Base-by-base conservation (phyloP, 129 eudicot genomes). In the Cynara cardunculus region DNA sequence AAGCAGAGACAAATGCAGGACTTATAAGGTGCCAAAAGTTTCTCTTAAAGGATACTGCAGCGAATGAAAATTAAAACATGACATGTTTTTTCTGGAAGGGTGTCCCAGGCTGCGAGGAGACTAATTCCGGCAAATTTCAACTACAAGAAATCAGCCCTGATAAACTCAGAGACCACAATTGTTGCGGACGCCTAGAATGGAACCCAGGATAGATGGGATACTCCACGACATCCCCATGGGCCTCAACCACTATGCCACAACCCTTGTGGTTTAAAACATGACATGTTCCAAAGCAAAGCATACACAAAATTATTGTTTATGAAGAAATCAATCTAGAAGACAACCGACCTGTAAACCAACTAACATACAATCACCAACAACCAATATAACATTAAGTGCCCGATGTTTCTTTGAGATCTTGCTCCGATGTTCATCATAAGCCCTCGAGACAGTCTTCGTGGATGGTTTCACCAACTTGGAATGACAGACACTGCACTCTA, bases 401-500 rank as follows among this genome's bases (percentile, higher is more conserved):
- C 91, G 84, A 39, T 87, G 87, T 78, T 89, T 92, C 25, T 89
- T 86, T 4, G 94, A 89, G 2, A 89, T 74, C 30, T 86, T 88
- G 78, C 78, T 88, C 84, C 91, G 77, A 30, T 89, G 83, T 5
- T 80, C 72, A 68, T 92, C 97, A 87, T 92, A 92, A 1, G 94
- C 97, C 82, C 84, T 89, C 25, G 92, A 86, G 25, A 92, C 88
- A 65, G 90, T 0, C 66, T 83, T 91, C 0, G 89, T 34, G 25
- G 86, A 16, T 10, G 92, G 94, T 14, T 84, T 76, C 65, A 83
- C 83, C 84, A 91, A 80, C 84, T 85, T 88, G 80, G 94, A 87
- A 81, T 85, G 97, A 87, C 97, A 91, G 82, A 86, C 92, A 62
- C 97, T 91, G 86, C 97, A 91, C 83, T 91, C 94, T 78, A 88